phyloP scores from a whole-genome alignment of 1,284 basidiomycete species.

The Exobasidium rhododendri region DNA sequence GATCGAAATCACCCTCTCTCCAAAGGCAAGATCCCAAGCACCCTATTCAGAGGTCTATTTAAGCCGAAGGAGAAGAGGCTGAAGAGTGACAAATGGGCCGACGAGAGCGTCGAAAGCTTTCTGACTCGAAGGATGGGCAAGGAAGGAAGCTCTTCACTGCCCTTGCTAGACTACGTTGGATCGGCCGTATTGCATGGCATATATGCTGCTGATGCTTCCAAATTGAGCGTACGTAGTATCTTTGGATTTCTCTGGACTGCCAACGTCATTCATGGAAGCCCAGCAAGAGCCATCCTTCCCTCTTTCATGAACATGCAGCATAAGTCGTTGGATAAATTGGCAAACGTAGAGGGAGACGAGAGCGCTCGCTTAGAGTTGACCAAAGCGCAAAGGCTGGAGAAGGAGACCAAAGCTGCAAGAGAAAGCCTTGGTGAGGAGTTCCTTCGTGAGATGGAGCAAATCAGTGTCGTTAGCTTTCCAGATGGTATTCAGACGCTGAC shows the following conservation, averaged over 20 bases:
- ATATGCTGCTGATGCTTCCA: slow-evolving; percentile 78
- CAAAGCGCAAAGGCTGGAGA: slow-evolving; percentile 11
- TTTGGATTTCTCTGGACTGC: slow-evolving; percentile 65
- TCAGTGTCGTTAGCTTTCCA: slow-evolving; percentile 74
- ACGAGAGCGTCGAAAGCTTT: slow-evolving; percentile 81
- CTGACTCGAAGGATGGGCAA: slow-evolving; percentile 71
- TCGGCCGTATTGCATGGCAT: slow-evolving; percentile 88
- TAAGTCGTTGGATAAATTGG: neutral
- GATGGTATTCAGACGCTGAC: slow-evolving; percentile 74
- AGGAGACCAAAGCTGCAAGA: slow-evolving; percentile 23
- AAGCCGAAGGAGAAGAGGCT: slow-evolving; percentile 10
- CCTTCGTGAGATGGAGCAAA: slow-evolving; percentile 61
- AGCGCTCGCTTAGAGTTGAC: neutral
- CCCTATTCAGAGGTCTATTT: slow-evolving; percentile 63
- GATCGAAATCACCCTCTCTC: slow-evolving; percentile 24
- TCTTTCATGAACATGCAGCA: neutral
- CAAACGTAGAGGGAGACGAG: neutral
- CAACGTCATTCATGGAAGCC: slow-evolving; percentile 50
- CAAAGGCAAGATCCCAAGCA: slow-evolving; percentile 31
- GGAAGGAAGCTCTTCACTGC: slow-evolving; percentile 57
- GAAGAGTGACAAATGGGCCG: slow-evolving; percentile 48
- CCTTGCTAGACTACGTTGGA: neutral
- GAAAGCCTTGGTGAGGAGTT: slow-evolving; percentile 55
- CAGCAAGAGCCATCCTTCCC: neutral
- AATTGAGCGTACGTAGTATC: slow-evolving; percentile 71